These are phyloP conservation scores for Scedosporium dehoogii DNA, from an alignment of 2,329 filamentous ascomycete genomes.

Conservation along the genomic window DNA sequence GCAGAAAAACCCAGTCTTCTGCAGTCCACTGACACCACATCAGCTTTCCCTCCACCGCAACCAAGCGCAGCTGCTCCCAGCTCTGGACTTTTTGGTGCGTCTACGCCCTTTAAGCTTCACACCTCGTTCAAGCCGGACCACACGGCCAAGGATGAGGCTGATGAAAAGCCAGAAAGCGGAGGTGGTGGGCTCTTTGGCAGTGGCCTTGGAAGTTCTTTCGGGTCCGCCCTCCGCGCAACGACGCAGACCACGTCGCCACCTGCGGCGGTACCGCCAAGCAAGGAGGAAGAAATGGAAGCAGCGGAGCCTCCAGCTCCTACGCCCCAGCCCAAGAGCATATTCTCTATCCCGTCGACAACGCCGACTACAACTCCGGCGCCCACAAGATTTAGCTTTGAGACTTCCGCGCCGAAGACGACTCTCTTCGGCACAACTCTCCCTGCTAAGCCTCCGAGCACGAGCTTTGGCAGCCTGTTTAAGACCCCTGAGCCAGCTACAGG, in stretches of 20 bases:
- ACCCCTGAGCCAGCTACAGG: slow-evolving; percentile 17
- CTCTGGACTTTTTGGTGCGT: slow-evolving; percentile 27
- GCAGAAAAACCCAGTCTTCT: slow-evolving; percentile 14
- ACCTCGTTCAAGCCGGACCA: slow-evolving; percentile 59
- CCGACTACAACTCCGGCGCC: slow-evolving; percentile 41
- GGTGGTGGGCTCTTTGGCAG: slow-evolving; percentile 24
- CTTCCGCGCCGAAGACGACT: slow-evolving; percentile 18
- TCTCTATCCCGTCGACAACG: slow-evolving; percentile 11
- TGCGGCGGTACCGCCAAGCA: slow-evolving; percentile 21
- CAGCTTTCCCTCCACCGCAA: slow-evolving; percentile 26
- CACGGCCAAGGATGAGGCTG: slow-evolving; percentile 49
- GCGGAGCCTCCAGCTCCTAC: slow-evolving; percentile 23
- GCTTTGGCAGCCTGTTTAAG: slow-evolving; percentile 17
- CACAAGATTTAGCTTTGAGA: slow-evolving; percentile 31
- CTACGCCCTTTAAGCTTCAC: slow-evolving; percentile 55
- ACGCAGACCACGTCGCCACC: slow-evolving; percentile 1
- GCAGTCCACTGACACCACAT: slow-evolving; percentile 21
- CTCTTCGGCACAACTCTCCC: slow-evolving; percentile 26
- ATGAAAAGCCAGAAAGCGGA: slow-evolving; percentile 34
- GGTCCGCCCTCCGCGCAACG: slow-evolving; percentile 43
- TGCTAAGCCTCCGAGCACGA: slow-evolving; percentile 13
- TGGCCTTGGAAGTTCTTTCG: slow-evolving; percentile 55
- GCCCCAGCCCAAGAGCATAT: slow-evolving; percentile 25
- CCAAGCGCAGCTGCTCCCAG: slow-evolving; percentile 24
- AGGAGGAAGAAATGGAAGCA: slow-evolving; percentile 45